Evolutionary conservation across 2,329 filamentous ascomycete species (phyloP).

Genomic region (Apiospora marii): DNA sequence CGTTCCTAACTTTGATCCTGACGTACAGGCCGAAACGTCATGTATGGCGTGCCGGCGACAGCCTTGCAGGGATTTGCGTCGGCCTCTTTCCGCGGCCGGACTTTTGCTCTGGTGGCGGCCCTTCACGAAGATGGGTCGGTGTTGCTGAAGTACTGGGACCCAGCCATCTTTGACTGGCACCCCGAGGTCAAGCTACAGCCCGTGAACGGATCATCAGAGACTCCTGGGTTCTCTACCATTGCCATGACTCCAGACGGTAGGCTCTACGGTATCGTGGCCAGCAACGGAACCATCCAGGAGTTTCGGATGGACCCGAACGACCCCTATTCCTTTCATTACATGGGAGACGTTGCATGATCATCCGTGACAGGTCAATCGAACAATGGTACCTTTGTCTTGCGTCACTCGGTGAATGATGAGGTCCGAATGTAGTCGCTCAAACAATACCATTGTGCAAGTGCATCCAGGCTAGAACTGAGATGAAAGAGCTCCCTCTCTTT

Average conservation of each 20-base stretch:
- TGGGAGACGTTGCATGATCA: neutral
- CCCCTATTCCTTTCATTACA: slow-evolving; percentile 16
- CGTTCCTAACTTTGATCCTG: neutral
- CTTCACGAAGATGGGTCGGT: slow-evolving; percentile 6
- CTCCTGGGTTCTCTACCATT: slow-evolving; percentile 3
- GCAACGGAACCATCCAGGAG: neutral
- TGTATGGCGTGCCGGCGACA: slow-evolving; percentile 11
- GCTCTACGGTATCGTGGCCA: slow-evolving; percentile 13
- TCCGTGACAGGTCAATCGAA: no score
- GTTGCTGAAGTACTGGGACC: slow-evolving; percentile 23
- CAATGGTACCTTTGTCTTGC: no score
- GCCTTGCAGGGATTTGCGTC: slow-evolving; percentile 21
- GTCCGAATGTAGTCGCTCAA: no score
- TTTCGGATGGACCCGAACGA: slow-evolving; percentile 20
- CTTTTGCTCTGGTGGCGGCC: slow-evolving; percentile 18
- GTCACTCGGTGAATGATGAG: no score
- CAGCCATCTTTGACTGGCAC: slow-evolving; percentile 1
- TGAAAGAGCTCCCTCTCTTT: no score
- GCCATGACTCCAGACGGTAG: slow-evolving; percentile 21
- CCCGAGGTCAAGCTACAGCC: neutral
- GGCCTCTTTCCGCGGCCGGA: slow-evolving; percentile 21
- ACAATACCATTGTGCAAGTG: no score
- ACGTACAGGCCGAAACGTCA: slow-evolving; percentile 24
- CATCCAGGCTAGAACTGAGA: no score
- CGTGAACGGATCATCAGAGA: neutral